These are phyloP conservation scores for Ophiostoma piceae DNA, from an alignment of 2,329 filamentous ascomycete species.

Conservation along the genomic window DNA sequence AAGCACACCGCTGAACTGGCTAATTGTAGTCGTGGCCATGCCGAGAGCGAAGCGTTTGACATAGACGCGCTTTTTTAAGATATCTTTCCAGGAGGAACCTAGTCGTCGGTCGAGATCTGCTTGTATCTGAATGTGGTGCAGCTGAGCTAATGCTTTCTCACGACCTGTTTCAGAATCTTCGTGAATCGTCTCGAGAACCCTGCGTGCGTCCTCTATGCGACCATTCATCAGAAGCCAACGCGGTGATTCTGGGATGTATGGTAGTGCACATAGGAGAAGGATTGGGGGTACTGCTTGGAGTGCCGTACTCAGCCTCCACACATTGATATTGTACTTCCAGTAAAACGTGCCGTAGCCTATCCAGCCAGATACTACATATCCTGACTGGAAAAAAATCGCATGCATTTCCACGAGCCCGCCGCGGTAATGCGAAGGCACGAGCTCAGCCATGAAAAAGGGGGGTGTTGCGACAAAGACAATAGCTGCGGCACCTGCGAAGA, in stretches of 20 bases:
- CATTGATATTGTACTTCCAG: not conserved
- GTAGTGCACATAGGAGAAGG: not conserved
- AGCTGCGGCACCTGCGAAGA: too few species aligned
- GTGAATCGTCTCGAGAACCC: not conserved
- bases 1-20: not conserved
- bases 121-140: not conserved
- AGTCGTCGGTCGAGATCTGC: too few species aligned
- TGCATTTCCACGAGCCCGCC: not conserved
- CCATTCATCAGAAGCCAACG: not conserved
- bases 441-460: not conserved
- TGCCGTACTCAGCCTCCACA: not conserved
- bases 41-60: not conserved
- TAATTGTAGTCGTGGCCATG: not conserved
- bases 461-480: too few species aligned
- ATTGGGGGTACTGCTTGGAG: not conserved
- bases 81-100: not conserved
- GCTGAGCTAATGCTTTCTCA: not conserved
- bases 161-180: not conserved
- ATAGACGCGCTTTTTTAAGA: not conserved
- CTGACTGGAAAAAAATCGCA: not conserved
- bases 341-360: not conserved
- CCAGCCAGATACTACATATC: not conserved
- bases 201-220: not conserved
- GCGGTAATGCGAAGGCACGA: not conserved
- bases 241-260: not conserved